Conservation (phyloP, 257 asterid genomes). For the Orobanche coerulescens region DNA sequence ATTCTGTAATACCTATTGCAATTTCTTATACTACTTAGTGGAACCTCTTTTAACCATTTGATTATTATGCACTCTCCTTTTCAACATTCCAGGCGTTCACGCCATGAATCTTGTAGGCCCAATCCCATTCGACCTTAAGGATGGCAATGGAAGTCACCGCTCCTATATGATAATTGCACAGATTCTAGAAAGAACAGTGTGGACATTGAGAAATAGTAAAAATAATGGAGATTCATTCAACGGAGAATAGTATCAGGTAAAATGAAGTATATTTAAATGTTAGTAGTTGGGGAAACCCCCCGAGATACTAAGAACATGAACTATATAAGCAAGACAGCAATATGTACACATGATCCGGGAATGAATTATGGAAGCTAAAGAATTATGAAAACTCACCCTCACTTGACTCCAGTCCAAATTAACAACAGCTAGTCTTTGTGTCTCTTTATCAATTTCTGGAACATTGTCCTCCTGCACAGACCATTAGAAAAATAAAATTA, state of each 20-base stretch:
- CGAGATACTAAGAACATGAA: background rate
- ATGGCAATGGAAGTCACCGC: background rate
- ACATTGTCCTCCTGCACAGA: conserved; percentile 51
- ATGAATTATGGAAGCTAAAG: background rate
- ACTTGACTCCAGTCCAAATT: conserved; percentile 92
- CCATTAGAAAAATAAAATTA: conserved; percentile 8
- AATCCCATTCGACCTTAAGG: background rate
- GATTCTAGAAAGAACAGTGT: background rate
- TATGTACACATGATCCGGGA: background rate
- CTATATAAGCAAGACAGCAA: background rate
- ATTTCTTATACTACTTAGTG: background rate
- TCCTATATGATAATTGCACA: background rate
- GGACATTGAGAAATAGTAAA: background rate
- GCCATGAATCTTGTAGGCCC: background rate
- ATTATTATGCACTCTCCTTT: background rate
- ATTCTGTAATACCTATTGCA: background rate
- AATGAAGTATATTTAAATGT: background rate
- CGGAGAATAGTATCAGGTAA: background rate
- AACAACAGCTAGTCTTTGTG: conserved; percentile 72
- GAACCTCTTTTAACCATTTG: background rate
- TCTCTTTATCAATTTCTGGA: conserved; percentile 79
- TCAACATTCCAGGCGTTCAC: background rate
- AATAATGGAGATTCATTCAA: background rate
- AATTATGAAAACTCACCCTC: conserved; percentile 46
- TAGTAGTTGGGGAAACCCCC: background rate